Percentiles rank a stretch among this genome's conserved stretches.
Evolutionary conservation across 1,284 basidiomycete genomes (phyloP).

Genomic region (Vanrija humicola): DNA sequence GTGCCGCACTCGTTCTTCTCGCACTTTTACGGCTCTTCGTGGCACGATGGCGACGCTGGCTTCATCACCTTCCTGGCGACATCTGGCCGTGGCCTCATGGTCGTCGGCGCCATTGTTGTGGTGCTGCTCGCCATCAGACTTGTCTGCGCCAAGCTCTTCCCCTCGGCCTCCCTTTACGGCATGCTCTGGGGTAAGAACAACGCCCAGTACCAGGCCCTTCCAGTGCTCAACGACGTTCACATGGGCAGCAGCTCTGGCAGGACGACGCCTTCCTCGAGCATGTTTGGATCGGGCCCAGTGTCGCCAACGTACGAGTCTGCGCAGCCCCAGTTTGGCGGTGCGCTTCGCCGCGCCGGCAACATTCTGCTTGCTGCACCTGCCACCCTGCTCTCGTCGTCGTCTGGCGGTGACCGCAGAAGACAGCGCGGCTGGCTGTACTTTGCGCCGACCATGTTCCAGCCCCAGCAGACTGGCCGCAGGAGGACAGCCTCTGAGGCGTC

Average conservation of each 20-base stretch:
- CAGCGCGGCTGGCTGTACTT: slow-evolving; percentile 42
- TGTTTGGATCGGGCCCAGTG: slow-evolving; percentile 3
- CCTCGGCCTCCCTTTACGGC: slow-evolving; percentile 12
- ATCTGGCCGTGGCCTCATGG: slow-evolving; percentile 83
- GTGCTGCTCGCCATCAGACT: slow-evolving; percentile 65
- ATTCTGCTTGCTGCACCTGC: slow-evolving; percentile 43
- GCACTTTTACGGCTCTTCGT: slow-evolving; percentile 94
- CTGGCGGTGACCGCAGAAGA: slow-evolving; percentile 7
- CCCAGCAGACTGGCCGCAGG: slow-evolving; percentile 21
- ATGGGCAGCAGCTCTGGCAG: background rate
- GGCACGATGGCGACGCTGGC: slow-evolving; percentile 90
- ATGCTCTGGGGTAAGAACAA: slow-evolving; percentile 5
- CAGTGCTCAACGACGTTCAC: slow-evolving; percentile 2
- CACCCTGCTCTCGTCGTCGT: slow-evolving; percentile 19
- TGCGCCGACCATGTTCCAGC: slow-evolving; percentile 43
- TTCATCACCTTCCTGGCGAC: slow-evolving; percentile 84
- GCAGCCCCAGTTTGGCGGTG: slow-evolving; percentile 25
- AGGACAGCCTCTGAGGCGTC: slow-evolving; percentile 41
- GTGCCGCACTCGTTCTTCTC: slow-evolving; percentile 90
- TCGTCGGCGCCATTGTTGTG: slow-evolving; percentile 68
- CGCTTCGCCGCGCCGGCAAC: slow-evolving; percentile 38
- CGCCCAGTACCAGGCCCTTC: slow-evolving; percentile 14
- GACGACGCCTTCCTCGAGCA: slow-evolving; percentile 3
- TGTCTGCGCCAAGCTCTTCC: slow-evolving; percentile 43
- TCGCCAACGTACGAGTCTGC: slow-evolving; percentile 13